These are phyloP conservation scores for Tieghemiomyces parasiticus DNA, from an alignment of 192 early-diverging fungal species.

Conservation along the genomic window DNA sequence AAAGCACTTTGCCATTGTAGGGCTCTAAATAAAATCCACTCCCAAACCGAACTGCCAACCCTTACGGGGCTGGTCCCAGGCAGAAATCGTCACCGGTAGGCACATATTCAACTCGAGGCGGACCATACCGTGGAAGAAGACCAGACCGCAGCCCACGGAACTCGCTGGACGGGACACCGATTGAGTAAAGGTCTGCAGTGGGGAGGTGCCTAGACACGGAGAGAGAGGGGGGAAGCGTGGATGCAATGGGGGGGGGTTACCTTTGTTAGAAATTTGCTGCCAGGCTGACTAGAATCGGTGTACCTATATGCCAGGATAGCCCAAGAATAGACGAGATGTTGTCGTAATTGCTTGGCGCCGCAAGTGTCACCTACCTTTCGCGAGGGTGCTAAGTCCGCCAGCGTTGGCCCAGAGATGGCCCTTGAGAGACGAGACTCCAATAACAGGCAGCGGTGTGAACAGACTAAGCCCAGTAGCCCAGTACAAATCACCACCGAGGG, in stretches of 20 bases:
- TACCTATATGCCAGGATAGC: too few species aligned
- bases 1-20: background rate
- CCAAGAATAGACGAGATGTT: too few species aligned
- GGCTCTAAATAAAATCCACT: constrained; percentile 52
- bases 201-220: constrained; percentile 11
- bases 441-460: constrained; percentile 69
- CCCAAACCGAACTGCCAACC: constrained; percentile 83
- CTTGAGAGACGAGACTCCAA: constrained; percentile 39
- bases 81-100: constrained; percentile 51
- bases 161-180: constrained; percentile 48
- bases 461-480: constrained; percentile 62
- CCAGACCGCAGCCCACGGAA: constrained; percentile 68
- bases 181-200: constrained; percentile 19
- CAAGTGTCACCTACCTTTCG: constrained; percentile 26
- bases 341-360: too few species aligned
- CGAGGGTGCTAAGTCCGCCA: constrained; percentile 47
- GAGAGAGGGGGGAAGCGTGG: too few species aligned
- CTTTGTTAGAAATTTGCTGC: too few species aligned
- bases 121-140: constrained; percentile 69
- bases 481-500: constrained; percentile 80
- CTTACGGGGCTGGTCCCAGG: constrained; percentile 46
- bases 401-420: constrained; percentile 83
- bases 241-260: too few species aligned
- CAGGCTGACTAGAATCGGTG: too few species aligned
- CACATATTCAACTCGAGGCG: constrained; percentile 86